Percentiles rank a stretch among this genome's conserved stretches.
Evolutionary conservation across 2,329 filamentous ascomycete species (phyloP).

Genomic region (Cladorrhinum sp.): DNA sequence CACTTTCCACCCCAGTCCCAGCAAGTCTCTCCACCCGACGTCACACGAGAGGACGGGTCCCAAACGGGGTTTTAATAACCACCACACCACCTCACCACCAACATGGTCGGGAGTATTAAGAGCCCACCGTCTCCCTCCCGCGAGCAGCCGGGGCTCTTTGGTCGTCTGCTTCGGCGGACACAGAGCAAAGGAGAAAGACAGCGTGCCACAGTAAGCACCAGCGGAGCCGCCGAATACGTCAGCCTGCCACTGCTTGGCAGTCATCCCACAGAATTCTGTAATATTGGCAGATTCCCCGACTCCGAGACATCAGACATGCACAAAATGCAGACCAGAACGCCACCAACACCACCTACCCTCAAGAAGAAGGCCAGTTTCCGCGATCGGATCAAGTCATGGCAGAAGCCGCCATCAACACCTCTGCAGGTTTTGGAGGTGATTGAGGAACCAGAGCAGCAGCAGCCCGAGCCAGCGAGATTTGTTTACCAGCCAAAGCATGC

Average conservation of each 20-base stretch:
- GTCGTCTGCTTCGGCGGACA: constrained; percentile 16
- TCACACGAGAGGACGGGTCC: constrained; percentile 7
- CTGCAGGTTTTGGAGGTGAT: constrained; percentile 24
- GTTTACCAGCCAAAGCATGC: constrained; percentile 32
- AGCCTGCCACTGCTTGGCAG: neutral
- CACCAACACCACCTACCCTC: constrained; percentile 16
- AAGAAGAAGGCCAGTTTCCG: constrained; percentile 26
- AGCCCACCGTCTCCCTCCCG: constrained; percentile 15
- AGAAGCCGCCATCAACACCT: constrained; percentile 6
- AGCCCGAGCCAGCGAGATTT: neutral
- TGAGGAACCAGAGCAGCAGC: constrained; percentile 16
- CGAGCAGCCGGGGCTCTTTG: constrained; percentile 7
- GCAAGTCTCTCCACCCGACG: constrained; percentile 1
- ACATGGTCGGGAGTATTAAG: constrained; percentile 12
- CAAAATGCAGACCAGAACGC: constrained; percentile 7
- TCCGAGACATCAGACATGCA: too few relatives aligned
- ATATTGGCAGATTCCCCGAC: neutral
- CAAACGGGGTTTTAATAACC: constrained; percentile 5
- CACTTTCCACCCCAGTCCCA: neutral
- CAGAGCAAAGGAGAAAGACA: constrained; percentile 9
- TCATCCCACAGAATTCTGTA: neutral
- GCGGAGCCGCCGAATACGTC: neutral
- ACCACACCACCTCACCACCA: neutral
- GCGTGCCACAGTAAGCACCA: neutral
- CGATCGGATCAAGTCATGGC: constrained; percentile 24